Evolutionary conservation across 805 yeast species (phyloP).

Genomic region (Grigorovia humatica): DNA sequence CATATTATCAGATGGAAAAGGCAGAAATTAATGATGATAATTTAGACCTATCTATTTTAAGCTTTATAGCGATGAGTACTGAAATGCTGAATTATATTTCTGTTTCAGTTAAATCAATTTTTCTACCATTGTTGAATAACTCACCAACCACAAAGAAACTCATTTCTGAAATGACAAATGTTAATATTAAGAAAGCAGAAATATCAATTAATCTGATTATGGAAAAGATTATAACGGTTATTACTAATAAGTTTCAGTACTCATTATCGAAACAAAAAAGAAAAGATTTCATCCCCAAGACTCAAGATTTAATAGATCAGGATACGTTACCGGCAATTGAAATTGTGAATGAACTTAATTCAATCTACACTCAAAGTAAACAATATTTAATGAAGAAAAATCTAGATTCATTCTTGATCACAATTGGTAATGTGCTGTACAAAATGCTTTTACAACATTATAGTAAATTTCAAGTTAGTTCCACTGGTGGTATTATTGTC

Average conservation of each 20-base stretch:
- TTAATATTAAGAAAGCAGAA: constrained; percentile 51
- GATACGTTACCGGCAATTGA: constrained; percentile 66
- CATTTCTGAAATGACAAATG: constrained; percentile 53
- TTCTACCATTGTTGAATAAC: constrained; percentile 62
- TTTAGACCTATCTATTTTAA: constrained; percentile 39
- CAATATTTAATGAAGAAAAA: constrained; percentile 37
- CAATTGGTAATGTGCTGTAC: constrained; percentile 50
- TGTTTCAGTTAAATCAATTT: constrained; percentile 60
- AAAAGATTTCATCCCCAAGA: constrained; percentile 52
- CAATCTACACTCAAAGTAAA: constrained; percentile 26
- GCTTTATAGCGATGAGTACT: constrained; percentile 41
- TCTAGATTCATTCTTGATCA: constrained; percentile 39
- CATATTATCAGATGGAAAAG: constrained; percentile 39
- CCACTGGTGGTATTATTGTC: constrained; percentile 72
- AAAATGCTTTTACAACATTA: constrained; percentile 58
- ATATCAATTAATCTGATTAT: constrained; percentile 53
- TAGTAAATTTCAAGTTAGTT: constrained; percentile 62
- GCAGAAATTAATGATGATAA: constrained; percentile 24
- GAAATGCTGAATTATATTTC: constrained; percentile 59
- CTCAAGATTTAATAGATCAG: constrained; percentile 38
- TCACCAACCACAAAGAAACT: constrained; percentile 46
- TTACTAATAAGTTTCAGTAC: constrained; percentile 39
- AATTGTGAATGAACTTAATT: constrained; percentile 41
- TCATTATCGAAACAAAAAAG: constrained; percentile 58
- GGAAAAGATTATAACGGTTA: constrained; percentile 44